Evolutionary conservation across 352 stramenopile genomes (phyloP), one percentile per base, ranked within the genome.

Genomic region (Phytophthora rubi): DNA sequence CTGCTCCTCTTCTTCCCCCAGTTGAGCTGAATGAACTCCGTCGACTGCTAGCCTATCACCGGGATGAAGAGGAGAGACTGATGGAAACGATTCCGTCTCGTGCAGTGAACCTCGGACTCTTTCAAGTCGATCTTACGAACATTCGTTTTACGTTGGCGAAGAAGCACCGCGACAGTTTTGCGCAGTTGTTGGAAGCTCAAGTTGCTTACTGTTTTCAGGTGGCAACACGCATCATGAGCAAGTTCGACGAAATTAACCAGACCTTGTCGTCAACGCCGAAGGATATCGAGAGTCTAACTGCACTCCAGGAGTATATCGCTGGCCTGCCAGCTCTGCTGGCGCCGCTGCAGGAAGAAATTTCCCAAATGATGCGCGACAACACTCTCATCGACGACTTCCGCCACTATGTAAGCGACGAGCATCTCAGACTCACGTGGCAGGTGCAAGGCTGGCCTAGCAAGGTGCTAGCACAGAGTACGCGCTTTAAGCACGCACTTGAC

Each of bases 221-320:
- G 15, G 82, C 87, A 23, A 79, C 79, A 1, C 85, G 87, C 0
- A 80, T 95, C 23, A 83, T 97, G 58, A 62, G 77, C 18, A 89
- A 92, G 53, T 98, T 98, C 59, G 85, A 97, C 30, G 77, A 86
- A 15, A 96, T 98, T 48, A 89, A 97, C 53, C 79, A 89, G 52
- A 90, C 88, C 32, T 69, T 98, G 2, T 81, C 74, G 4, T 80
- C 87, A 2, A 90, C 83, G 1, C 91, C 94, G 2, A 96, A 96
- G 53, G 90, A 98, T 62, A 98, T 98, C 45, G 94, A 98, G 68
- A 87, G 90, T 21, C 73, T 98, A 56, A 94, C 88, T 2, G 88
- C 89, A 6, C 59, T 98, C 33, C 83, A 97, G 58, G 91, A 97
- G 53, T 97, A 93, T 68, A 93, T 97, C 44, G 80, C 77, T 26